Evolutionary conservation across 2,329 filamentous ascomycete species (phyloP), one percentile per base, ranked within the genome.

Genomic region (Ceratocystis diversiconidia): DNA sequence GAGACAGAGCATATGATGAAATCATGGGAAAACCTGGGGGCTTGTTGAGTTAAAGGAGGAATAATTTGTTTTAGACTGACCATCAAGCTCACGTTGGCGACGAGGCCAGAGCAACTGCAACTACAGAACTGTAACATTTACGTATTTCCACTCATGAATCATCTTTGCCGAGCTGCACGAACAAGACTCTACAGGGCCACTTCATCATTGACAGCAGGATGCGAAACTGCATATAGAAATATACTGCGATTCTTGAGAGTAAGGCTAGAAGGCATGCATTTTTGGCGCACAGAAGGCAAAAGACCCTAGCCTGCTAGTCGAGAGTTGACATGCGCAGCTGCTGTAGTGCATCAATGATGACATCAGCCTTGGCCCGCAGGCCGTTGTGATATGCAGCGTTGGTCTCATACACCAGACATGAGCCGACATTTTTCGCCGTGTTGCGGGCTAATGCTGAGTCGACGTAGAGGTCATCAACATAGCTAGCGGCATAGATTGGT

Each of bases 381-480:
- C 88, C 92, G 72, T 94, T 87, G 74, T 97, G 92, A 72, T 94
- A 94, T 80, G 95, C 83, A 28, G 81, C 79, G 73, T 96, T 96
- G 48, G 90, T 96, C 72, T 94, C 84, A 71, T 87, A 94, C 50
- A 89, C 85, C 76, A 90, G 91, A 72, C 84, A 87, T 0, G 85
- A 86, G 73, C 83, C 87, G 73, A 96, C 88, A 71, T 85, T 82
- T 50, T 77, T 77, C 8, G 89, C 90, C 17, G 90, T 95, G 70
- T 88, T 84, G 70, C 83, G 80, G 7, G 89, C 87, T 65, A 91
- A 77, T 5, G 84, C 83, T 70, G 83, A 88, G 72, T 95, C 88
- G 36, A 97, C 92, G 71, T 95, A 96, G 89, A 96, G 94, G 73
- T 96, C 91, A 69, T 96, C 87, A 3, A 90, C 74, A 70, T 88